These are phyloP conservation scores for Aureobasidium mangrovei DNA, from an alignment of 2,329 filamentous ascomycete species.

Conservation along the genomic window DNA sequence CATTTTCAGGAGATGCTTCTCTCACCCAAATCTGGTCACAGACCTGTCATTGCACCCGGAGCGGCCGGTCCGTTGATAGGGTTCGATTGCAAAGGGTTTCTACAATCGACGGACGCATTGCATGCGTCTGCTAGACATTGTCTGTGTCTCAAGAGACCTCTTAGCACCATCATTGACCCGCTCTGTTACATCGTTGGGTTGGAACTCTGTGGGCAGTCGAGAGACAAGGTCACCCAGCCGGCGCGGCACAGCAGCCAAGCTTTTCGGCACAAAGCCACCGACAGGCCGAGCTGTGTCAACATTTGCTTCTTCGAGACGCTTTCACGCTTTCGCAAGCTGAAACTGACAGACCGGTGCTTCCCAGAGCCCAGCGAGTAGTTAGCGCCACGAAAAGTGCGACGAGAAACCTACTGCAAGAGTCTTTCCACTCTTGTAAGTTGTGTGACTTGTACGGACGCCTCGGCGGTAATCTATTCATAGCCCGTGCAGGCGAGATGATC, in stretches of 20 bases:
- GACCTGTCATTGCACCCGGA: too few relatives aligned
- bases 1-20: too few relatives aligned
- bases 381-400: neutral
- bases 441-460: neutral
- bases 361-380: too few relatives aligned
- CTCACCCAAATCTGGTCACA: too few relatives aligned
- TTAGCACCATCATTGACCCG: too few relatives aligned
- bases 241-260: neutral
- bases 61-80: too few relatives aligned
- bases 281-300: neutral
- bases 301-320: neutral
- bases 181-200: too few relatives aligned
- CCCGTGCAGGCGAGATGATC: constrained; percentile 7
- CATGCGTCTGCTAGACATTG: too few relatives aligned
- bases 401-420: neutral
- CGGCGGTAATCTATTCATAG: constrained; percentile 8
- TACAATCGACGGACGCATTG: too few relatives aligned
- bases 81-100: too few relatives aligned
- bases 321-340: neutral
- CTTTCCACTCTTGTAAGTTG: constrained; percentile 6
- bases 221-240: constrained; percentile 3
- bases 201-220: neutral
- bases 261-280: constrained; percentile 3
- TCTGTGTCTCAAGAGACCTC: too few relatives aligned
- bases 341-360: neutral